Percentiles rank a stretch among this genome's conserved stretches.
These are phyloP conservation scores for Chaetomiaceae sp. DNA, from an alignment of 2,329 filamentous ascomycete genomes.

Conservation along the genomic window DNA sequence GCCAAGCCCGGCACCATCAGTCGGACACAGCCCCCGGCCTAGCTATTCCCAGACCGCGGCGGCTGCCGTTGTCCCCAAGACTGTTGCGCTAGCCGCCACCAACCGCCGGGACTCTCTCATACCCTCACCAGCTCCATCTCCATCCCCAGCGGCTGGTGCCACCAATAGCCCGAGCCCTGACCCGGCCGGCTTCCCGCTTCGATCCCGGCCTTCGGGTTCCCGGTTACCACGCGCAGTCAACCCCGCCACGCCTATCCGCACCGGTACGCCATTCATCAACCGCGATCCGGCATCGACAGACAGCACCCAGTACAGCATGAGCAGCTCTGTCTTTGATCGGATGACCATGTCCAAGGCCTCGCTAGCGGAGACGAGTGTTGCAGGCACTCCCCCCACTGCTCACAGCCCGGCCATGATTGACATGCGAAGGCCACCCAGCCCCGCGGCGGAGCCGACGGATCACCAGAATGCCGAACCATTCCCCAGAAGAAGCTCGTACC, in stretches of 20 bases:
- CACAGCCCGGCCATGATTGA: conserved; percentile 27
- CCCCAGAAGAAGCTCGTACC: not conserved
- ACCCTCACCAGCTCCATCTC: conserved; percentile 4
- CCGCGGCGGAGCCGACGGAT: not conserved
- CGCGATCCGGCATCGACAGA: conserved; percentile 39
- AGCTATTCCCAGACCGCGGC: conserved; percentile 24
- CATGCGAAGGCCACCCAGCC: not conserved
- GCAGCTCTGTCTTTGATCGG: conserved; percentile 40
- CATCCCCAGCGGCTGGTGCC: conserved; percentile 3
- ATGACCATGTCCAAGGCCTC: conserved; percentile 32
- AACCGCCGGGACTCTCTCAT: conserved; percentile 14
- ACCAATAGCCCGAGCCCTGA: conserved; percentile 19
- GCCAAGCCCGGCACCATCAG: conserved; percentile 7
- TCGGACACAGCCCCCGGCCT: conserved; percentile 9
- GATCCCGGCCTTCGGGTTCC: conserved; percentile 36
- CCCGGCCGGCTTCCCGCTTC: conserved; percentile 29
- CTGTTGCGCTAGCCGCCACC: not conserved
- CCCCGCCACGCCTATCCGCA: conserved; percentile 36
- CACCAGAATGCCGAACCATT: not conserved
- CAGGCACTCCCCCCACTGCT: conserved; percentile 23
- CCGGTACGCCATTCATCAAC: conserved; percentile 34
- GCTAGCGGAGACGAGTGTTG: conserved; percentile 31
- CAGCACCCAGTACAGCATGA: conserved; percentile 37
- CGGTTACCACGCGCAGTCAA: conserved; percentile 35
- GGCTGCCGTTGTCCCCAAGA: not conserved